Conservation (phyloP, 768 basidiomycete genomes). For the Tricholoma flavovirens region DNA sequence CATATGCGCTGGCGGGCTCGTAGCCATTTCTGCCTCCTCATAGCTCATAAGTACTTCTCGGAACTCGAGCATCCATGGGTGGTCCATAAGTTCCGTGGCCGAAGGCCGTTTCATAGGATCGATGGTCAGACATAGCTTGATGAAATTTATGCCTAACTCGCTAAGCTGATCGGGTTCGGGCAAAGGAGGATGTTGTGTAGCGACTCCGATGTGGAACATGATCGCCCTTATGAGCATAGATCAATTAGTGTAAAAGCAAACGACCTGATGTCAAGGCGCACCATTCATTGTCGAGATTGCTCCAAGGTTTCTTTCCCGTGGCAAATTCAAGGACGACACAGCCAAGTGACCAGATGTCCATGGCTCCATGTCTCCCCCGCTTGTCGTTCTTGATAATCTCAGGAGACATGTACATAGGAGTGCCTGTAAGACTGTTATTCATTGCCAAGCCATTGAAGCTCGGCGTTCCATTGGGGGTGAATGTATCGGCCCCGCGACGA, state of each 20-base stretch:
- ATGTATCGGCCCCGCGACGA: slow-evolving; percentile 49
- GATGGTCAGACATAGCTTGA: slow-evolving; percentile 85
- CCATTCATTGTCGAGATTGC: slow-evolving; percentile 99
- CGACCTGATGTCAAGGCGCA: slow-evolving; percentile 27
- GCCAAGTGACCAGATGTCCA: slow-evolving; percentile 98
- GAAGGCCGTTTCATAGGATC: slow-evolving; percentile 80
- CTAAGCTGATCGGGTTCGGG: slow-evolving; percentile 90
- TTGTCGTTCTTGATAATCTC: slow-evolving; percentile 96
- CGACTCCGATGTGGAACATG: slow-evolving; percentile 98
- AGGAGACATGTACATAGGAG: slow-evolving; percentile 99
- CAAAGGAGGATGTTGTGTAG: slow-evolving; percentile 92
- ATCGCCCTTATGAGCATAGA: slow-evolving; percentile 68
- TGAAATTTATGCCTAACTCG: slow-evolving; percentile 86
- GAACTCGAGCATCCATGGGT: slow-evolving; percentile 87
- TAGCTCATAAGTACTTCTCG: slow-evolving; percentile 64
- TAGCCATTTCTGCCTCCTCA: slow-evolving; percentile 56
- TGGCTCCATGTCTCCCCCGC: slow-evolving; percentile 83
- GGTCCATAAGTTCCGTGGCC: slow-evolving; percentile 77
- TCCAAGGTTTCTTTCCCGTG: slow-evolving; percentile 97
- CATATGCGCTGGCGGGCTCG: slow-evolving; percentile 40
- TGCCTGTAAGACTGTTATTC: slow-evolving; percentile 89
- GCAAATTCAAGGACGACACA: slow-evolving; percentile 97
- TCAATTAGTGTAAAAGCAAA: not conserved
- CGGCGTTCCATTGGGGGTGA: slow-evolving; percentile 22
- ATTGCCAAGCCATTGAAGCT: slow-evolving; percentile 43